These are phyloP conservation scores for Alternaria hordeiaustralica DNA, from an alignment of 2,329 filamentous ascomycete genomes.

Conservation along the genomic window DNA sequence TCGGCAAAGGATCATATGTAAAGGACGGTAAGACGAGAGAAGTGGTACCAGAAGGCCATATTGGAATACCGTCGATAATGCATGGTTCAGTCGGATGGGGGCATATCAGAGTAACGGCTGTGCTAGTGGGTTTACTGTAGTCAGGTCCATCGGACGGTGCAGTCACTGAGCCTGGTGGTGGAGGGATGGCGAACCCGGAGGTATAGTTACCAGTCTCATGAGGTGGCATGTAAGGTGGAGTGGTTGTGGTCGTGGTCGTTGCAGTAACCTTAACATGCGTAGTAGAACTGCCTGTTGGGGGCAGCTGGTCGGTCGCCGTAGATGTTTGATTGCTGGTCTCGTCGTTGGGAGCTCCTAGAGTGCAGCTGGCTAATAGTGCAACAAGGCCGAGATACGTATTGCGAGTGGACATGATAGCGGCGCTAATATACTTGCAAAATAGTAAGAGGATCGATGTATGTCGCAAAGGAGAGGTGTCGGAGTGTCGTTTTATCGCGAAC, in stretches of 20 bases:
- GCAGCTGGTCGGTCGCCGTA: background rate
- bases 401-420: background rate
- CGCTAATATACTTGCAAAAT: background rate
- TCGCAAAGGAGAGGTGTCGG: background rate
- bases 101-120: background rate
- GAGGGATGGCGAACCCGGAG: background rate
- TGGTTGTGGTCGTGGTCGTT: background rate
- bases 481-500: background rate
- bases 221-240: background rate
- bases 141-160: background rate
- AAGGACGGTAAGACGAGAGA: background rate
- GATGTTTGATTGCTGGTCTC: background rate
- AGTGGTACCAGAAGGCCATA: background rate
- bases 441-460: background rate
- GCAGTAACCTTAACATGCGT: background rate
- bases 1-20: background rate
- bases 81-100: background rate
- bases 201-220: background rate
- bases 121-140: background rate
- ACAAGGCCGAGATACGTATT: background rate
- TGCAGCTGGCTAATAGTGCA: background rate
- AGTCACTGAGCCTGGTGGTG: background rate
- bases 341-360: background rate
- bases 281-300: background rate
- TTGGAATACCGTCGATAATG: conserved; percentile 3